A percentile compares a stretch with the other conserved stretches of the same genome.
These are phyloP conservation scores for Huntiella bhutanensis DNA, from an alignment of 2,329 filamentous ascomycete species.

Conservation along the genomic window DNA sequence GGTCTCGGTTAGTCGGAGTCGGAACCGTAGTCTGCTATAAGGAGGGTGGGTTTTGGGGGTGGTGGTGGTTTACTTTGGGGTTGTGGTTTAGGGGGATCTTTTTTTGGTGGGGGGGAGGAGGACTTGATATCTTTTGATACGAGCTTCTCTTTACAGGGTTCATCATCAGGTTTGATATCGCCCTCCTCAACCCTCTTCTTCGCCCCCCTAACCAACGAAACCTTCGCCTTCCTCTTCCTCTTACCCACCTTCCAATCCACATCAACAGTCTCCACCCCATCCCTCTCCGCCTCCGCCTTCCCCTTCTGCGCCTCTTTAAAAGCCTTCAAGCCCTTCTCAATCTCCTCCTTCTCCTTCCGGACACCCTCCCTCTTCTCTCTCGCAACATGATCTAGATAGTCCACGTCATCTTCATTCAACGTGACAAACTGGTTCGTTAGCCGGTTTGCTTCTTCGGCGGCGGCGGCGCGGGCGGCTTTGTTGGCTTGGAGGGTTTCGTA, in stretches of 20 bases:
- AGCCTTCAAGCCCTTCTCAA: constrained; percentile 33
- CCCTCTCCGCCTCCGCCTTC: constrained; percentile 13
- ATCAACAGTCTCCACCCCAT: constrained; percentile 13
- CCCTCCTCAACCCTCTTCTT: constrained; percentile 18
- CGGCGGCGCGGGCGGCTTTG: constrained; percentile 60
- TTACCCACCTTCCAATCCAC: constrained; percentile 15
- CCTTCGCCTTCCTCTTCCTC: constrained; percentile 16
- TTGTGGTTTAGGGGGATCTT: not conserved
- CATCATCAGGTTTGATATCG: no score
- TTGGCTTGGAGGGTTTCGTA: constrained; percentile 66
- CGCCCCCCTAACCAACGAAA: constrained; percentile 16
- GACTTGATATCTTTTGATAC: not conserved
- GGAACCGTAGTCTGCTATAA: constrained; percentile 38
- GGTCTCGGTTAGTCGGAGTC: constrained; percentile 14
- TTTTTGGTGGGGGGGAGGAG: not conserved
- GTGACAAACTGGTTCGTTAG: constrained; percentile 61
- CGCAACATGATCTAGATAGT: constrained; percentile 46
- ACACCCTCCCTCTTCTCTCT: constrained; percentile 33
- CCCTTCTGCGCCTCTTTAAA: constrained; percentile 34
- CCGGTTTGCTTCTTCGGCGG: constrained; percentile 54
- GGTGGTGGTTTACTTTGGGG: not conserved
- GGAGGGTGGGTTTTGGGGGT: constrained; percentile 10
- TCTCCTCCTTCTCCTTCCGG: constrained; percentile 33
- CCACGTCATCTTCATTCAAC: constrained; percentile 61
- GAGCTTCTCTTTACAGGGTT: not conserved